Base-by-base conservation (phyloP, 2,329 filamentous ascomycete genomes). In the Bertia moriformis region DNA sequence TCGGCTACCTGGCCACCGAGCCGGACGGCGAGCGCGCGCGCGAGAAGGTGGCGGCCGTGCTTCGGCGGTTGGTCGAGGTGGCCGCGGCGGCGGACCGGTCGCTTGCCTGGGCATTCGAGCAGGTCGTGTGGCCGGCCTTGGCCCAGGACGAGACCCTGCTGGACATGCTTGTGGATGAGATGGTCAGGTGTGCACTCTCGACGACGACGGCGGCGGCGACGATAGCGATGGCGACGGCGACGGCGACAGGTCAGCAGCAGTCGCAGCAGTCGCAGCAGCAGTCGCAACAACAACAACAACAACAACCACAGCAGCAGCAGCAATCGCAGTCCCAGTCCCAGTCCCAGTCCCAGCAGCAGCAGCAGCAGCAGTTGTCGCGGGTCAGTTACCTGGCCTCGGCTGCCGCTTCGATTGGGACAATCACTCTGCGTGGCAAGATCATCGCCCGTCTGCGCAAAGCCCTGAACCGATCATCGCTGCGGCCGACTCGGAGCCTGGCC, bases 91-190 rank as follows among this genome's bases (percentile, higher is more conserved):
- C 70, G 35, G 77, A 82, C 46, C 66, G 73, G 14, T 65, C 66
- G 13, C 60, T 82, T 18, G 65, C 63, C 39, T 71, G 71, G 38
- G 68, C 69, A 2, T 58, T 83, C n/a, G 73, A 81, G 50, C 73
- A 79, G 45, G 69, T 66, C 13, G 69, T 80, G 10, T 81, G 77
- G 75, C 76, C 77, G 3, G 63, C 63, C 3, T 74, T 83, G 35
- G 69, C 70, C 40, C 66, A 70, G 43, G 78, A 83, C 44, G 78
- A 83, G 48, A 63, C 73, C 5, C 61, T 81, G 10, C 61, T 78
- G 2, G 78, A 83, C 18, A 71, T 82, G 10, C 74, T 83, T 45
- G 53, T 82, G 14, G 78, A 83, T 18, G 78, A 83, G 50, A 57
- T 83, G 14, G 62, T 78, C 44, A 80, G 78, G 51, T 10, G n/a